Evolutionary conservation across 139 green algal species (phyloP).

Genomic region (Marvania coccoides): DNA sequence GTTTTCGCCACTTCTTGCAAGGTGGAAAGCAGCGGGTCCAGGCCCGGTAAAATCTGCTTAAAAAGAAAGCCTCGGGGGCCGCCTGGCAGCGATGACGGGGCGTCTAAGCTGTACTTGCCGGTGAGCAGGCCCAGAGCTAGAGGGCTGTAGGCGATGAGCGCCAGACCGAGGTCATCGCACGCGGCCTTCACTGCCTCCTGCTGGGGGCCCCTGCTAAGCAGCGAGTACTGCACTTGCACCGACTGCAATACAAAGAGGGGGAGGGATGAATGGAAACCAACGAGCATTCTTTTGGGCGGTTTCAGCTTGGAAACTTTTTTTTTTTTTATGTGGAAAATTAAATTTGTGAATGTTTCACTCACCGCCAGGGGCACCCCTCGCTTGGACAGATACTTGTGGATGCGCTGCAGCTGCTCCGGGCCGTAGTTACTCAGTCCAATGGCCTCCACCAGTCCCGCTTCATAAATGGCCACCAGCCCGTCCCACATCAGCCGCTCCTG

Average conservation of each 20-base stretch:
- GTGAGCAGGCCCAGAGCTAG: constrained; percentile 76
- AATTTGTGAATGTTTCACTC: constrained; percentile 48
- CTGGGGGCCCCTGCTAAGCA: constrained; percentile 60
- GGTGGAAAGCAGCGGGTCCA: constrained; percentile 45
- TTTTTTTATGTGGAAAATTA: background rate
- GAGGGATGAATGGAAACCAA: background rate
- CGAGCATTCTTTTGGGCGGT: too few species aligned
- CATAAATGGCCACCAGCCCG: constrained; percentile 58
- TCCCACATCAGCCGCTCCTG: constrained; percentile 74
- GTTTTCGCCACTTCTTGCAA: constrained; percentile 53
- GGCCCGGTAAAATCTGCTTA: constrained; percentile 66
- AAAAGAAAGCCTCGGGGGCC: constrained; percentile 76
- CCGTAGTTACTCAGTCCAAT: constrained; percentile 68
- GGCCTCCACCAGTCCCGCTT: constrained; percentile 63
- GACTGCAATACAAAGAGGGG: background rate
- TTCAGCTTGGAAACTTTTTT: background rate
- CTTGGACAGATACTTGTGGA: constrained; percentile 51
- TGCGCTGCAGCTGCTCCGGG: constrained; percentile 59
- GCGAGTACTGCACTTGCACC: constrained; percentile 81
- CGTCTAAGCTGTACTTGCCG: constrained; percentile 65
- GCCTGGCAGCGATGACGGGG: constrained; percentile 31
- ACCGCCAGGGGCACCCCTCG: constrained; percentile 74
- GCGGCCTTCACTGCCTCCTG: constrained; percentile 52
- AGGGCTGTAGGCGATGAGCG: constrained; percentile 88
- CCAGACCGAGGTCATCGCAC: constrained; percentile 82